These are phyloP conservation scores for Rhizopus stolonifer DNA, from an alignment of 371 early-diverging fungal genomes.

Conservation along the genomic window DNA sequence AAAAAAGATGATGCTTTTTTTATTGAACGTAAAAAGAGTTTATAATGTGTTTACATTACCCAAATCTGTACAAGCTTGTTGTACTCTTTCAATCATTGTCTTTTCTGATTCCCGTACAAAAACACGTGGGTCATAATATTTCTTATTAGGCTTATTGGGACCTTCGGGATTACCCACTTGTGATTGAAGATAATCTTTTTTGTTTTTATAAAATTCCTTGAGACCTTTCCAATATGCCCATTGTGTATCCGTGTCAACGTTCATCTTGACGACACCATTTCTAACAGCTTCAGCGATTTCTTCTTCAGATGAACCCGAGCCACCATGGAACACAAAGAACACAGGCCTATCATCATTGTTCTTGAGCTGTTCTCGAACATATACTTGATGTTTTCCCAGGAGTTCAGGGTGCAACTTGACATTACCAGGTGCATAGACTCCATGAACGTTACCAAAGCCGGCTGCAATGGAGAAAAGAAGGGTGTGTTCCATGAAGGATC, in stretches of 20 bases:
- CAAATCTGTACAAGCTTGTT: too few species aligned
- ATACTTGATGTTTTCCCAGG: constrained; percentile 83
- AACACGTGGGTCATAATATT: constrained; percentile 91
- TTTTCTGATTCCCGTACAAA: constrained; percentile 86
- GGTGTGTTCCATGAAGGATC: constrained; percentile 73
- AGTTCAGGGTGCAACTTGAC: constrained; percentile 87
- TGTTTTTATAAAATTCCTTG: constrained; percentile 67
- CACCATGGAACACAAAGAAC: constrained; percentile 93
- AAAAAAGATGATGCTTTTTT: too few species aligned
- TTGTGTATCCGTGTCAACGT: constrained; percentile 82
- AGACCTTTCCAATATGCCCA: constrained; percentile 82
- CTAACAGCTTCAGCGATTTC: constrained; percentile 82
- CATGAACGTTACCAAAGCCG: constrained; percentile 89
- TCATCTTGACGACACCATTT: constrained; percentile 92
- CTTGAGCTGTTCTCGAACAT: constrained; percentile 70
- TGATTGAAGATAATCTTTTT: constrained; percentile 76
- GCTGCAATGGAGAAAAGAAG: constrained; percentile 90
- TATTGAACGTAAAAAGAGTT: too few species aligned
- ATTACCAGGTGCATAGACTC: constrained; percentile 91
- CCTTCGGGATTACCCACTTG: constrained; percentile 95
- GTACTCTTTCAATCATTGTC: constrained; percentile 80
- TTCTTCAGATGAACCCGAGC: constrained; percentile 78
- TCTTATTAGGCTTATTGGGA: constrained; percentile 90
- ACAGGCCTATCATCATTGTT: constrained; percentile 68
- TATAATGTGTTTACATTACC: too few species aligned